Evolutionary conservation across 2,329 filamentous ascomycete genomes (phyloP), one percentile per base, ranked within the genome.

Genomic region (Fusarium odoratissimum): DNA sequence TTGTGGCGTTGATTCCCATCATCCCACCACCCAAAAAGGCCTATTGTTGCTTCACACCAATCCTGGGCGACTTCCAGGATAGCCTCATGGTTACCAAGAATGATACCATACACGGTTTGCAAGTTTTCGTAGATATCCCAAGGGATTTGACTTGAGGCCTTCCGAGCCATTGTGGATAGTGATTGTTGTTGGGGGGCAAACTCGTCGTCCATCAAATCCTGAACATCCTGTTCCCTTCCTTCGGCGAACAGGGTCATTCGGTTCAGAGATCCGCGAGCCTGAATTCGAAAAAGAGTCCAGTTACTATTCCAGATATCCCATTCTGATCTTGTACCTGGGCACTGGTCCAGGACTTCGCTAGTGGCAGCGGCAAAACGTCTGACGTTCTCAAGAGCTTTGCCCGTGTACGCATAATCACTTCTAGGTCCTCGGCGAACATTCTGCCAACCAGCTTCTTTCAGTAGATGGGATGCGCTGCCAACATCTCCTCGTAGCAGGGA

Each of bases 91-190:
- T 92, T 90, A 40, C 95, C 95, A 8, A 96, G 87, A 4, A 97
- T 84, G 67, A 97, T 91, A 38, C 91, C 91, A 79, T 97, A 98
- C 10, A 98, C 83, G 17, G 90, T 91, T 73, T 92, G 90, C 59
- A 98, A 84, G 74, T 92, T 94, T 79, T 97, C 92, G 80, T 97
- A 98, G 33, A 98, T 90, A 30, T 93, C 90, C 93, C 93, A 97
- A 1, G 95, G 95, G 38, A 98, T 92, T 75, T 92, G 91, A 78
- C 93, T 97, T 76, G 95, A 93, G 4, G 94, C 95, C 82, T 92
- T 93, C 84, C 93, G 80, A 82, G 92, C 83, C 87, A 92, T 81
- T 59, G 93, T 91, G 10, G 91, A 91, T 76, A 91, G 81, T 75
- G 89, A 83, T 78, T 87, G 77, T 77, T 86, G 75, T 77, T 86